phyloP scores from a whole-genome alignment of 805 yeast species.

The Teunomyces tritomae region DNA sequence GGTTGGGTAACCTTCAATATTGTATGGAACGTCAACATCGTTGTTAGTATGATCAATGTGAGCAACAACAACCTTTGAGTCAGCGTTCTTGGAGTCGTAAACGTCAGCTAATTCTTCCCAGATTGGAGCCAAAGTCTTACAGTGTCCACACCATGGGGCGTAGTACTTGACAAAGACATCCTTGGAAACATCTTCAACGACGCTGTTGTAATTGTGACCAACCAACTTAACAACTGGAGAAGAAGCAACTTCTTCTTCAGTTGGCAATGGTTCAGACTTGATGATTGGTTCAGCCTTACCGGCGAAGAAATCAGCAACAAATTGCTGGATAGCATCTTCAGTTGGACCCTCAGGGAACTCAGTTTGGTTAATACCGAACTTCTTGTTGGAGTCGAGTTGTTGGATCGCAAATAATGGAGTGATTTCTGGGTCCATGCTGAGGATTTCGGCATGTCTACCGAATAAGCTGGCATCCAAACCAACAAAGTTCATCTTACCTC shows the following conservation, averaged over 20 bases:
- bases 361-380: constrained; percentile 74
- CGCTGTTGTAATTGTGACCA: constrained; percentile 74
- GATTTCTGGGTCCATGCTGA: constrained; percentile 80
- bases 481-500: constrained; percentile 83
- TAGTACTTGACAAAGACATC: constrained; percentile 87
- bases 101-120: constrained; percentile 83
- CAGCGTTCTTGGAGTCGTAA: constrained; percentile 50
- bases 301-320: constrained; percentile 58
- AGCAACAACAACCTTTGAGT: constrained; percentile 66
- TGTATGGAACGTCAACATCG: constrained; percentile 69
- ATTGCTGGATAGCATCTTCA: constrained; percentile 49
- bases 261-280: constrained; percentile 87
- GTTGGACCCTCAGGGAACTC: constrained; percentile 46
- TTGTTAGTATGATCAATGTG: constrained; percentile 87
- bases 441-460: constrained; percentile 83
- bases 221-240: constrained; percentile 73
- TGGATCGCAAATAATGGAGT: constrained; percentile 87
- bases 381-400: constrained; percentile 62
- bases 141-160: constrained; percentile 98
- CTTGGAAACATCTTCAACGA: constrained; percentile 54
- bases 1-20: constrained; percentile 90
- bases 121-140: constrained; percentile 85
- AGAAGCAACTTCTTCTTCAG: constrained; percentile 58
- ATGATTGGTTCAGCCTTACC: constrained; percentile 71
- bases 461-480: constrained; percentile 78